phyloP scores from a whole-genome alignment of 2,329 filamentous ascomycete species.

The Neofusicoccum cordaticola region DNA sequence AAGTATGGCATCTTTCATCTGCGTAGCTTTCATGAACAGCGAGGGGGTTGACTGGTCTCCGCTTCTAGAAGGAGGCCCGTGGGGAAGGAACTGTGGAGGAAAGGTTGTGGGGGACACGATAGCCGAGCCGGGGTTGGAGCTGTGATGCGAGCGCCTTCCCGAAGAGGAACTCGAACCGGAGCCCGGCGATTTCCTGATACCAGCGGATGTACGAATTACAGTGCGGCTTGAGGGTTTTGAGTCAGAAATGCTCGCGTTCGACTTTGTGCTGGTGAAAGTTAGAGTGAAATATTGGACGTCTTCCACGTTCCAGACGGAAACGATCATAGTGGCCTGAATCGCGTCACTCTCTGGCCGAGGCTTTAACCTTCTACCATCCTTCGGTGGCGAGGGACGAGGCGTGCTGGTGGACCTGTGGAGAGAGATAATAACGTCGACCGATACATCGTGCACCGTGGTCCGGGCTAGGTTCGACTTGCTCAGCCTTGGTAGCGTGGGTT shows the following conservation, averaged over 20 bases:
- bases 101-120: conserved; percentile 55
- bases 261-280: conserved; percentile 63
- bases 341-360: conserved; percentile 24
- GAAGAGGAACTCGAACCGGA: conserved; percentile 41
- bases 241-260: conserved; percentile 3
- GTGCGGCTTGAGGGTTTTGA: conserved; percentile 32
- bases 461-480: conserved; percentile 37
- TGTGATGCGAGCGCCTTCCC: conserved; percentile 27
- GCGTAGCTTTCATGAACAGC: conserved; percentile 67
- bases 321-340: conserved; percentile 69
- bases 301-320: conserved; percentile 71
- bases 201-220: conserved; percentile 43
- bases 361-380: conserved; percentile 24
- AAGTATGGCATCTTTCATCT: conserved; percentile 74
- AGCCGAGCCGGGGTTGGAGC: conserved; percentile 37
- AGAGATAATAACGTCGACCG: conserved; percentile 66
- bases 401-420: conserved; percentile 30
- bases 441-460: conserved; percentile 56
- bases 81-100: conserved; percentile 62
- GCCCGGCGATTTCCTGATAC: conserved; percentile 32
- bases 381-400: background rate
- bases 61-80: conserved; percentile 61
- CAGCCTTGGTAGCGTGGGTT: conserved; percentile 24
- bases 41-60: conserved; percentile 59
- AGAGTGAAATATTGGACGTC: conserved; percentile 68